Percentiles rank a stretch among this genome's conserved stretches.
These are phyloP conservation scores for Calonectria hongkongensis DNA, from an alignment of 2,329 filamentous ascomycete genomes.

Conservation along the genomic window DNA sequence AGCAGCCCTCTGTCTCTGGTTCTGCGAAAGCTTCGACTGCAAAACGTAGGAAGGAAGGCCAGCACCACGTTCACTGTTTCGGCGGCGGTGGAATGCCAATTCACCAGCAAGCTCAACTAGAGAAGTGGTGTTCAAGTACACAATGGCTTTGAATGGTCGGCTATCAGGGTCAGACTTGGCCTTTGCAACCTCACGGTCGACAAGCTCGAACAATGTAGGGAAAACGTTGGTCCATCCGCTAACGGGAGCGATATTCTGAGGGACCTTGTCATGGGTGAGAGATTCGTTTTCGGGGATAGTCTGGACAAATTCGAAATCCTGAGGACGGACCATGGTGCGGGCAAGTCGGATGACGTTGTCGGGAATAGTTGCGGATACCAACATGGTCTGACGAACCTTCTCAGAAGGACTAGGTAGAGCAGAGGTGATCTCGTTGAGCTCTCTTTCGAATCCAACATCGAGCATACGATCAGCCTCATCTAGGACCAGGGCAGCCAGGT, in stretches of 20 bases:
- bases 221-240: conserved; percentile 84
- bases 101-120: conserved; percentile 80
- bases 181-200: conserved; percentile 74
- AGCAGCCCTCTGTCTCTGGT: conserved; percentile 80
- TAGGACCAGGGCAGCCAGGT: conserved; percentile 93
- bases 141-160: conserved; percentile 93
- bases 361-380: conserved; percentile 96
- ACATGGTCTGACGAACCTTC: conserved; percentile 88
- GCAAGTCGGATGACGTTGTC: conserved; percentile 88
- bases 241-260: conserved; percentile 84
- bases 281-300: conserved; percentile 89
- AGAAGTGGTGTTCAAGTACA: conserved; percentile 90
- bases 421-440: conserved; percentile 76
- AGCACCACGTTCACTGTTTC: conserved; percentile 61
- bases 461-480: conserved; percentile 99
- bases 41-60: conserved; percentile 72
- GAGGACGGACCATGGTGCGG: conserved; percentile 83
- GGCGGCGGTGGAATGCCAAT: conserved; percentile 65
- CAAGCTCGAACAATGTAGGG: conserved; percentile 86
- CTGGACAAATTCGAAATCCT: conserved; percentile 90
- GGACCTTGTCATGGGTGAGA: conserved; percentile 89
- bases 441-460: conserved; percentile 89
- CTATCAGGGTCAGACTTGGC: conserved; percentile 61
- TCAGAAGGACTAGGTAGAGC: conserved; percentile 77
- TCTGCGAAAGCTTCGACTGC: conserved; percentile 86